These are phyloP conservation scores for Lactifluus echinatus DNA, from an alignment of 768 basidiomycete species.

Conservation along the genomic window DNA sequence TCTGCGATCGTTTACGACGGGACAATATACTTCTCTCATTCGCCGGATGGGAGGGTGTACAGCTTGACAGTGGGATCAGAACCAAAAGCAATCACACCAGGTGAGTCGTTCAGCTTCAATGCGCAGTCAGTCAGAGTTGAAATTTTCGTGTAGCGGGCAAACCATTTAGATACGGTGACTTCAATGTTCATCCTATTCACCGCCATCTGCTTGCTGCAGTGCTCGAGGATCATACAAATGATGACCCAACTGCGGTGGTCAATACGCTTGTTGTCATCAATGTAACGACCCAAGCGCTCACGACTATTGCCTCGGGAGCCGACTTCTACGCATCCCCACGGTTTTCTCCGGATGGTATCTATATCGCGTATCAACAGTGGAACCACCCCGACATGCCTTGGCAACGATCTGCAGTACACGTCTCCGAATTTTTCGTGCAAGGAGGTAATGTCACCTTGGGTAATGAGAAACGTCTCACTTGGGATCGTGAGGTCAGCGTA, in stretches of 20 bases:
- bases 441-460: conserved; percentile 10
- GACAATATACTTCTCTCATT: conserved; percentile 51
- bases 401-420: conserved; percentile 50
- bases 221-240: conserved; percentile 62
- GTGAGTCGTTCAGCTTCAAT: conserved; percentile 30
- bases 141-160: conserved; percentile 27
- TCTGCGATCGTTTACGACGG: conserved; percentile 44
- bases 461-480: neutral
- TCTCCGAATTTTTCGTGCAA: conserved; percentile 38
- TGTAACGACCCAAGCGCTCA: conserved; percentile 34
- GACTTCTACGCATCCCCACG: conserved; percentile 63
- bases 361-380: conserved; percentile 60
- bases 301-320: conserved; percentile 43
- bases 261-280: conserved; percentile 54
- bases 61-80: conserved; percentile 25
- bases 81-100: conserved; percentile 49
- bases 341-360: conserved; percentile 52
- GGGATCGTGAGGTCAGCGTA: conserved; percentile 7
- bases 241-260: conserved; percentile 40
- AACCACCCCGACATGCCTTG: conserved; percentile 65
- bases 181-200: conserved; percentile 47
- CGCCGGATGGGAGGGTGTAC: conserved; percentile 47
- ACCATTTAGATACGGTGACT: conserved; percentile 54
- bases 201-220: conserved; percentile 50
- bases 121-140: neutral